Evolutionary conservation across 2,329 filamentous ascomycete genomes (phyloP), one percentile per base, ranked within the genome.

Genomic region (Pseudogymnoascus sp.): DNA sequence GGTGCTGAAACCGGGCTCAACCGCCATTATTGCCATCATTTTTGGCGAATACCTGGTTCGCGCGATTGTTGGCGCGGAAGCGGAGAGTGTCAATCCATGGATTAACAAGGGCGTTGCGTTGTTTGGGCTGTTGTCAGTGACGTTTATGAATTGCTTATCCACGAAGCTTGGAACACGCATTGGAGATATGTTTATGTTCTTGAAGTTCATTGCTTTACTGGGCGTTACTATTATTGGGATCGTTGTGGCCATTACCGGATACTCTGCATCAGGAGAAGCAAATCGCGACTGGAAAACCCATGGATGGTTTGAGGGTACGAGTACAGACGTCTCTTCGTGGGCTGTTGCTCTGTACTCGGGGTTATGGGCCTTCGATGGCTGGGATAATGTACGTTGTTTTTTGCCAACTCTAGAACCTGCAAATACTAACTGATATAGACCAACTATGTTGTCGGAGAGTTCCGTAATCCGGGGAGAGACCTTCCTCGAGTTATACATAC

Each of bases 21-120:
- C 92, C 8, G 95, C 95, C 67, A 99, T 99, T 73, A 92, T 99
- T 68, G 85, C 93, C 68, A 97, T 99, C 69, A 97, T 99, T 72
- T 97, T 98, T 81, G 95, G 95, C 48, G 95, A 99, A 77, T 99
- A 99, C 73, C 80, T 96, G n/a, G 91, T 97, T 62, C 84, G 92
- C 57, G 93, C 92, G 13, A 83, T 90, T 48, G 88, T 96, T 65
- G 93, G 93, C 7, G 87, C 92, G n/a, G 91, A 96, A 65, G 90
- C 90, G 2, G 87, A 90, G 71, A 86, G 86, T 23, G 83, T 92
- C 63, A 95, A 85, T 72, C 85, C 87, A 1, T 98, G 93, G 93
- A 84, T 97, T 72, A 92, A 90, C 79, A 99, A 98, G 79, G 84
- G 81, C 1, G 90, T 97, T 34, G 95, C 93, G 1, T 76, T 98